Base-by-base conservation (phyloP, 2,329 filamentous ascomycete species). In the Neonectria ditissima region DNA sequence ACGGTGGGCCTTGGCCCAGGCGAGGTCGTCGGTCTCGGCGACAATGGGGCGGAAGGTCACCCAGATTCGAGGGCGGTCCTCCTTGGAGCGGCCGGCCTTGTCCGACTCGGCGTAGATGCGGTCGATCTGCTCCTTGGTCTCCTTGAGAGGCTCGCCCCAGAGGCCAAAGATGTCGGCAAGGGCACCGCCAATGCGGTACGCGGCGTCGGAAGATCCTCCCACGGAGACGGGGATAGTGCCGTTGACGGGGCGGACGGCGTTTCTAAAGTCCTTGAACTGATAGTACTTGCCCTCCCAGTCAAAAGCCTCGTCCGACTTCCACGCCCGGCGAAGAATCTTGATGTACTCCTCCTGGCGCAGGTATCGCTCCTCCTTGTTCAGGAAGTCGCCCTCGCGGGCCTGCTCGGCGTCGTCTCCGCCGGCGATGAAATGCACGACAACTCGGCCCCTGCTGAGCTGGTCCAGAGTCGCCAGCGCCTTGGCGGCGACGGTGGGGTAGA, bases 101-200 rank as follows among this genome's bases (percentile, higher is more conserved):
- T 80, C 84, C 0, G 87, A 84, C 69, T 86, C 87, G 3, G 82
- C 84, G 65, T 88, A 88, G 71, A 89, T 85, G 20, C 82, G 81
- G 65, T 87, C 85, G 67, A 89, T 88, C 73, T 89, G 87, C 69
- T 89, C 80, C 75, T 86, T 86, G 0, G 87, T 89, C 72, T 89
- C 87, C 75, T 88, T 88, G 2, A 89, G 78, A 1, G 87, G 87
- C 70, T 89, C 87, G 11, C 87, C 87, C 87, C 87, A 89, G 4
- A 89, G 82, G 0, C 87, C 87, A 65, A 89, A 89, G 69, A 89
- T 89, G 65, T 89, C 87, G 28, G 82, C 87, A 2, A 88, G 79
- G 0, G 82, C 77, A 28, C 87, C 87, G 24, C 87, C 87, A 41
- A 88, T 80, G 22, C 86, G 84, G 74, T 89, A 89, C 0, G 87